Base-by-base conservation (phyloP, 306 rosid species). In the Medicago lupulina region DNA sequence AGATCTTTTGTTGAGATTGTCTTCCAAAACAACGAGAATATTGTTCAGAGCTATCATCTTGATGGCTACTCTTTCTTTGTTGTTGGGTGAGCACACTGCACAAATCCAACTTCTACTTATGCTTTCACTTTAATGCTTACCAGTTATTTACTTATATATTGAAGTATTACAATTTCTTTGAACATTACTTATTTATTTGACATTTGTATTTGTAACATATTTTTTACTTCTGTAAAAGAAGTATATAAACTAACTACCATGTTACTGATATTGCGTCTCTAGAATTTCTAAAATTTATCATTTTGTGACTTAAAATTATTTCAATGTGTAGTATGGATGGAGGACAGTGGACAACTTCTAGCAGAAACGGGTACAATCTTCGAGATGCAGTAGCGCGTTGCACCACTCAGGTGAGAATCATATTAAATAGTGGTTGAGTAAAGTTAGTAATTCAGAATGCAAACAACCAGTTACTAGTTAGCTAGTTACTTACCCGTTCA, bases 61-160 rank as follows among this genome's bases (percentile, higher is more conserved):
- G 84, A 87, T 87, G 99, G 99, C 87, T 95, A 95, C 90, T 83
- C 89, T 67, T 95, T 90, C 89, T 95, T 88, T 51, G 99, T 95
- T 1, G 97, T 95, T 65, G 99, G 98, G 98, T 95, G 76, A 84
- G 87, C 71, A 28, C 67, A 9, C 72, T 14, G 21, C 72, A 67
- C 39, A 67, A 44, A 43, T 44, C 19, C 12, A 67, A 5, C 31
- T 43, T 67, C 9, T 36, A 21, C 50, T 2, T 3, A 16, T 72
- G 36, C 34, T 41, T 64, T 7, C 31, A 16, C 14, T 25, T 46
- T 34, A 62, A 58, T 46, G 9, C 31, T 23, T 21, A 8, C 25
- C 25, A 25, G 10, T 23, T 12, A 59, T 44, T 50, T 50, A n/a
- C 19, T 50, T 14, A 7, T 50, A 12, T 14, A 12, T 46, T 46